phyloP scores from a whole-genome alignment of 257 asterid genomes.

The Knoxia roxburghii region DNA sequence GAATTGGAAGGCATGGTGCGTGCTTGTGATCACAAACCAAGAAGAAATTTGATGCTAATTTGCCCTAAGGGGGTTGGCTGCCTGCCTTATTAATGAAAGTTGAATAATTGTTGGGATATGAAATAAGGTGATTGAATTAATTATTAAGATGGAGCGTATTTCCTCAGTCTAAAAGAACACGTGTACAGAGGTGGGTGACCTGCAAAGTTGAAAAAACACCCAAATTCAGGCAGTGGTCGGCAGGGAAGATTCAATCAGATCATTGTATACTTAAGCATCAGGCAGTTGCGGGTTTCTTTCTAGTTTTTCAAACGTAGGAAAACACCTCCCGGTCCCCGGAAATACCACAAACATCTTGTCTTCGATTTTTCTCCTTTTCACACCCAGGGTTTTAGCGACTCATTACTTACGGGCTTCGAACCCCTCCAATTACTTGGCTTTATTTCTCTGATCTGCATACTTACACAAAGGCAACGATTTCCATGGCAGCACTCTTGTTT shows the following conservation, averaged over 20 bases:
- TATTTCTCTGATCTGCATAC: no score
- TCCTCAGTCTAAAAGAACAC: constrained; percentile 35
- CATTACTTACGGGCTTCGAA: no score
- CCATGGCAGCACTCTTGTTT: no score
- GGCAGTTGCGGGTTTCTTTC: constrained; percentile 32
- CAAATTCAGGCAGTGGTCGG: constrained; percentile 37
- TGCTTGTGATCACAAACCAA: neutral
- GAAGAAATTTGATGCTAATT: neutral
- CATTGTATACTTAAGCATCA: no score
- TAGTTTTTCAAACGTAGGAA: neutral
- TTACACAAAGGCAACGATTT: no score
- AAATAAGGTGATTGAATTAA: constrained; percentile 12
- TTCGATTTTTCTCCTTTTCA: neutral
- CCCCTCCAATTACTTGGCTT: no score
- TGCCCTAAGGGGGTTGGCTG: neutral
- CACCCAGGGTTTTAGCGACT: no score
- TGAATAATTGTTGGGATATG: neutral
- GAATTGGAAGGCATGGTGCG: constrained; percentile 20
- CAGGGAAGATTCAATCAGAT: constrained; percentile 23
- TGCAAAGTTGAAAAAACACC: constrained; percentile 49
- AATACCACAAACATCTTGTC: neutral
- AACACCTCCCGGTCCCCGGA: neutral
- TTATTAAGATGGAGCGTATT: neutral
- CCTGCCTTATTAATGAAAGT: constrained; percentile 27
- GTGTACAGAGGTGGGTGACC: constrained; percentile 71